Evolutionary conservation across 495 filamentous ascomycete species (phyloP), one percentile per base, ranked within the genome.

Genomic region (Aspergillus sclerotioniger): DNA sequence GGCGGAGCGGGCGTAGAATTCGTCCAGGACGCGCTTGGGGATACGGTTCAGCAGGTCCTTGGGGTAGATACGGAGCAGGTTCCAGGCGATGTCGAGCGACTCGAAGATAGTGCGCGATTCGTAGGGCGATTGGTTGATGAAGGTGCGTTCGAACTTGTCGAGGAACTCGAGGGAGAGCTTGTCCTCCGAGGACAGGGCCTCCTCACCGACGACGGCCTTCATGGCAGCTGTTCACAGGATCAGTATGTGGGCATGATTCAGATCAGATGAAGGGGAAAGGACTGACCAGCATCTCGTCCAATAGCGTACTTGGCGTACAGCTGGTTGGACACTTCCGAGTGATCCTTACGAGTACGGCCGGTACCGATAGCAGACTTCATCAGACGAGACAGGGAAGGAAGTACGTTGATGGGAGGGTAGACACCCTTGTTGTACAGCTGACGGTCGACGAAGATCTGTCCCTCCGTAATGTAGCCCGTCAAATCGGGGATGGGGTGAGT

Each of bases 361-460:
- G 96, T 91, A 68, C 95, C 95, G 63, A 99, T 99, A 67, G 94
- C 95, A 63, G 95, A 98, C 73, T 99, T 99, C 94, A 99, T 99
- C 65, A 99, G 89, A 84, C 94, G 95, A 13, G 95, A 98, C 20
- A 99, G 87, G 19, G 94, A 99, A 3, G 94, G 95, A 32, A 99
- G 84, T 61, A 99, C 95, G 82, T 99, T 99, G 78, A 99, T 99
- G 10, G 95, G 95, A 10, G 95, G 95, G 80, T 94, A 97, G 72
- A 99, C 84, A 78, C 92, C 92, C 77, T 92, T 91, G 82, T 98
- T 99, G 82, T 90, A 67, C 21, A 99, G 82, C 71, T 91, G 90
- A 75, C 94, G 91, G 71, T 99, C 95, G 66, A 99, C 81, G 78
- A 93, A 97, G 67, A 99, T 97, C 74, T 99, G 95, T 41, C 95